Percentiles rank a stretch among this genome's conserved stretches.
Conservation (phyloP, 164 flowering plant species). For the Buxus sempervirens region DNA sequence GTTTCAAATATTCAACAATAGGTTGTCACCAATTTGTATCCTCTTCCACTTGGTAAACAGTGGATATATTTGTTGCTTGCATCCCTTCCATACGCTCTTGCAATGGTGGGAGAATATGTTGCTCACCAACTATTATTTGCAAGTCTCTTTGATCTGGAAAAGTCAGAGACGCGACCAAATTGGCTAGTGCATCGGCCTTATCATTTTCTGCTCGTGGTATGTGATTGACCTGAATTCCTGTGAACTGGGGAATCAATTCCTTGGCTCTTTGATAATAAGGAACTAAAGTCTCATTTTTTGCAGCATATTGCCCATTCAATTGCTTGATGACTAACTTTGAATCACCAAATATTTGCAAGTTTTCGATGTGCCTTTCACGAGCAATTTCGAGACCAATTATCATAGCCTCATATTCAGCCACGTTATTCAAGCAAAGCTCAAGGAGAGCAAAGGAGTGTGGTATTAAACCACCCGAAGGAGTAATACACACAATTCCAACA, state of each 20-base stretch:
- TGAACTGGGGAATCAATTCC: not conserved
- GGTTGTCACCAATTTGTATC: too few species aligned
- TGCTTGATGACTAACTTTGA: slow-evolving; percentile 9
- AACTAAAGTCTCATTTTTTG: not conserved
- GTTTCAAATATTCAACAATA: too few species aligned
- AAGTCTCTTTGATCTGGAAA: too few species aligned
- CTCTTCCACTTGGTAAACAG: not conserved
- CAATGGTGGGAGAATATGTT: not conserved
- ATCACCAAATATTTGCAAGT: not conserved
- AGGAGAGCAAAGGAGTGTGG: not conserved
- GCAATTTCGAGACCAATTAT: slow-evolving; percentile 1
- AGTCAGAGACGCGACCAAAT: too few species aligned
- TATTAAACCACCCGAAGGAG: not conserved
- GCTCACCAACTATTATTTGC: not conserved
- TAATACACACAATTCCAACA: not conserved
- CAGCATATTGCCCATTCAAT: slow-evolving; percentile 7
- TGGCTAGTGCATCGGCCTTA: slow-evolving; percentile 9
- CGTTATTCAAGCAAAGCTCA: slow-evolving; percentile 4
- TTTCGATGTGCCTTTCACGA: not conserved
- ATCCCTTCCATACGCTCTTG: not conserved
- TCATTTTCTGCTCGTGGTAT: slow-evolving; percentile 3
- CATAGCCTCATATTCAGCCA: slow-evolving; percentile 9
- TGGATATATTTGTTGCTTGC: too few species aligned
- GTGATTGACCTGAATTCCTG: not conserved
- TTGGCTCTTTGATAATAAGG: not conserved